phyloP scores from a whole-genome alignment of 495 filamentous ascomycete genomes.

The Neurospora discreta region DNA sequence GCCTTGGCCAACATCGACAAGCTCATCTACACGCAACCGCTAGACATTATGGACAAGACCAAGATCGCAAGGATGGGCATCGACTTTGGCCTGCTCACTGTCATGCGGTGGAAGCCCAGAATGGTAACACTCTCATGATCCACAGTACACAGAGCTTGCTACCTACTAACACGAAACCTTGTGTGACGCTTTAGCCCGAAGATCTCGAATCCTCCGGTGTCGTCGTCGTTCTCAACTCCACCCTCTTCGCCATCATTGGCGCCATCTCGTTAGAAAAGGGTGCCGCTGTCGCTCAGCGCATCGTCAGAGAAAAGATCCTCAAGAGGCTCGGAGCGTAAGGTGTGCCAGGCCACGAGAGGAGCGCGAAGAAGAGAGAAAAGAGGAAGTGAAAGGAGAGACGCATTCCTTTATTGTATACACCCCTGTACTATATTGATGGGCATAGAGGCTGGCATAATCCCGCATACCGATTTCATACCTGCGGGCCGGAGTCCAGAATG shows the following conservation, averaged over 20 bases:
- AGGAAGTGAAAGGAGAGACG: slow-evolving; percentile 9
- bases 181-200: slow-evolving; percentile 41
- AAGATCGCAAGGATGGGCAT: slow-evolving; percentile 56
- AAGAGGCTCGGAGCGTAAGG: slow-evolving; percentile 21
- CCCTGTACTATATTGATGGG: not conserved
- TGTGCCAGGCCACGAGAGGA: not conserved
- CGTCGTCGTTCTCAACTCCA: slow-evolving; percentile 57
- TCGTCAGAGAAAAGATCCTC: slow-evolving; percentile 70
- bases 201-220: slow-evolving; percentile 63
- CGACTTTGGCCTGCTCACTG: slow-evolving; percentile 55
- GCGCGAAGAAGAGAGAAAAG: slow-evolving; percentile 15
- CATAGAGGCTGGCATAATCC: not conserved
- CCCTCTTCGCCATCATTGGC: slow-evolving; percentile 76
- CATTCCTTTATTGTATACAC: not conserved
- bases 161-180: slow-evolving; percentile 10
- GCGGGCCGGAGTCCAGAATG: not conserved
- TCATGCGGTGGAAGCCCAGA: slow-evolving; percentile 80
- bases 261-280: slow-evolving; percentile 80
- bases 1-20: slow-evolving; percentile 62
- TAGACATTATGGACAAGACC: slow-evolving; percentile 42
- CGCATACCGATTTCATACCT: not conserved
- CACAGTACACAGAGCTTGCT: not conserved
- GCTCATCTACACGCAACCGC: slow-evolving; percentile 44
- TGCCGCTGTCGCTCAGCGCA: slow-evolving; percentile 59
- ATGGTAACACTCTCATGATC: slow-evolving; percentile 39